These are phyloP conservation scores for Seminavis robusta DNA, from an alignment of 108 stramenopile genomes.

Conservation along the genomic window DNA sequence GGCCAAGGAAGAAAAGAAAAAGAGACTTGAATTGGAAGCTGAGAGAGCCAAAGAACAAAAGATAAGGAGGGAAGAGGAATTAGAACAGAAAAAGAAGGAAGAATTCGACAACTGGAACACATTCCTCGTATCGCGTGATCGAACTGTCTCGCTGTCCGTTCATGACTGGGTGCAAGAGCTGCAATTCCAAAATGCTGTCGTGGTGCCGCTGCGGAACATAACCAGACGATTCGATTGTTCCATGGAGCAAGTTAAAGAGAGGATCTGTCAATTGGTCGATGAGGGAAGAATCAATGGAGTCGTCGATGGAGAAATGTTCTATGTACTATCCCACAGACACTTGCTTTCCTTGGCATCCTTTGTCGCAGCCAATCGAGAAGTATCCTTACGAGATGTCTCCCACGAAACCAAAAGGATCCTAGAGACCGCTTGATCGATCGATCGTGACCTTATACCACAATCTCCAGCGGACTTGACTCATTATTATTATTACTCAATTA, in stretches of 20 bases:
- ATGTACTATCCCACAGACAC: too few species aligned
- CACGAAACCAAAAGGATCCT: too few species aligned
- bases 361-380: too few species aligned
- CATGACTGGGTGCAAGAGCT: background rate
- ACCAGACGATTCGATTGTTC: constrained; percentile 2
- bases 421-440: too few species aligned
- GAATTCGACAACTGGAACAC: constrained; percentile 54
- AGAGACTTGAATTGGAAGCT: constrained; percentile 6
- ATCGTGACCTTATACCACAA: too few species aligned
- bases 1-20: constrained; percentile 17
- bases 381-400: too few species aligned
- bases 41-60: background rate
- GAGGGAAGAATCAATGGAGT: constrained; percentile 9
- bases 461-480: too few species aligned
- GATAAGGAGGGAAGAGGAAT: constrained; percentile 14
- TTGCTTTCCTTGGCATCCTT: too few species aligned
- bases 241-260: background rate
- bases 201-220: background rate
- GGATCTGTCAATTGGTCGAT: constrained; percentile 2
- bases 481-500: too few species aligned
- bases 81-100: constrained; percentile 8
- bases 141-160: background rate
- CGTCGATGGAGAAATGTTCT: too few species aligned
- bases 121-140: background rate
- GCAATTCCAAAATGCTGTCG: background rate